phyloP scores from a whole-genome alignment of 1,284 basidiomycete species.

The Puccinia brachypodii region DNA sequence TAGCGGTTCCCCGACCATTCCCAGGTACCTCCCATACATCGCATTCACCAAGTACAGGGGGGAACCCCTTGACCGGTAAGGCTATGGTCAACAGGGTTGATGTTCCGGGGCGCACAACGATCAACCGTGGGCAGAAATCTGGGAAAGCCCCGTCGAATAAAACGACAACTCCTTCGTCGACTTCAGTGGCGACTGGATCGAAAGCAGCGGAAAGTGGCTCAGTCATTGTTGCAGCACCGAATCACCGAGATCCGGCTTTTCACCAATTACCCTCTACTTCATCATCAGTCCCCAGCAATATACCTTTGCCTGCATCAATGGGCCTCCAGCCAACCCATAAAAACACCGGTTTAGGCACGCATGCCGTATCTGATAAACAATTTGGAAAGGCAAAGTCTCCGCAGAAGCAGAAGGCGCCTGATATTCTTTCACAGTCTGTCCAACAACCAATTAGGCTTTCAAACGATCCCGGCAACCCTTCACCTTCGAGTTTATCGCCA shows the following conservation, averaged over 20 bases:
- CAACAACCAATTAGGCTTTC: not conserved
- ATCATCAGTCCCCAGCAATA: not conserved
- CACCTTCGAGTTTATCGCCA: not conserved
- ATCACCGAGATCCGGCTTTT: not conserved
- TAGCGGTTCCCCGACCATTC: not conserved
- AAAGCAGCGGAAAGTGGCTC: not conserved
- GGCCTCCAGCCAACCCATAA: not conserved
- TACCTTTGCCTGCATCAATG: not conserved
- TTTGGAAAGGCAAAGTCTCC: not conserved
- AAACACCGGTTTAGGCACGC: not conserved
- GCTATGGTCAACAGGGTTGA: not conserved
- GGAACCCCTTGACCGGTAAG: not conserved
- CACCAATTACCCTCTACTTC: not conserved
- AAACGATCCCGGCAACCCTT: not conserved
- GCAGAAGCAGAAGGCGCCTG: not conserved
- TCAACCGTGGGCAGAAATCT: constrained; percentile 12
- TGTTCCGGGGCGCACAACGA: constrained; percentile 6
- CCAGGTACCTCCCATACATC: not conserved
- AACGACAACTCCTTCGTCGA: not conserved
- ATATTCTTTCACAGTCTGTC: not conserved
- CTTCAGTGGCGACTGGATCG: not conserved
- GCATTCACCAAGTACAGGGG: not conserved
- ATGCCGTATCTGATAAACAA: not conserved
- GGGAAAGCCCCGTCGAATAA: not conserved
- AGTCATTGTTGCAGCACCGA: not conserved